Percentiles rank a stretch among this genome's conserved stretches.
These are phyloP conservation scores for Malus sylvestris DNA, from an alignment of 306 rosid species.

Conservation along the genomic window DNA sequence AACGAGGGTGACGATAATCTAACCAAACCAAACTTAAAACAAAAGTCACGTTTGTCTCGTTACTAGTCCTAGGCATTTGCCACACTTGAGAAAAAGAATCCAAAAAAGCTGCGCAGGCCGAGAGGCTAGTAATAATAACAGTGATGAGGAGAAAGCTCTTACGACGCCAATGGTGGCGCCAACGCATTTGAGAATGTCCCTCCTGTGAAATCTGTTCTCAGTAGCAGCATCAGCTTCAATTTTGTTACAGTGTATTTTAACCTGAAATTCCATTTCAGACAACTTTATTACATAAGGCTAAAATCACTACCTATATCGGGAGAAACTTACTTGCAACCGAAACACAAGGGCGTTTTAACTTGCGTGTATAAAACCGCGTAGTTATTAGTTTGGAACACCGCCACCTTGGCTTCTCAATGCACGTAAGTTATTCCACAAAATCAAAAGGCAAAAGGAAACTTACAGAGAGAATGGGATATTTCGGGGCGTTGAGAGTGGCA, in stretches of 20 bases:
- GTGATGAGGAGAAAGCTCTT: conserved; percentile 24
- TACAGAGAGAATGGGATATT: conserved; percentile 46
- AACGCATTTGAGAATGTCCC: conserved; percentile 53
- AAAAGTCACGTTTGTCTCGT: too few relatives aligned
- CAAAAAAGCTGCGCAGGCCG: too few relatives aligned
- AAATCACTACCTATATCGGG: not conserved
- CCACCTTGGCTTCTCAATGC: not conserved
- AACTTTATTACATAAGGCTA: not conserved
- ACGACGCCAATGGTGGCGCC: conserved; percentile 69
- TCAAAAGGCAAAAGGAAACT: conserved; percentile 9
- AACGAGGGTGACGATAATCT: too few relatives aligned
- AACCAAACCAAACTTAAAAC: too few relatives aligned
- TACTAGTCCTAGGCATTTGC: too few relatives aligned
- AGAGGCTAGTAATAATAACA: too few relatives aligned
- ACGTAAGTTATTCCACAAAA: not conserved
- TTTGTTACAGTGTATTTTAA: conserved; percentile 44
- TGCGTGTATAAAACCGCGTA: not conserved
- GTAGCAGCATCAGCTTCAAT: conserved; percentile 24
- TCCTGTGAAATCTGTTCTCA: conserved; percentile 35
- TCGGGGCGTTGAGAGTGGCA: conserved; percentile 28
- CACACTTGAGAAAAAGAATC: too few relatives aligned
- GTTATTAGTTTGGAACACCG: not conserved
- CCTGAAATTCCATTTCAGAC: conserved; percentile 33
- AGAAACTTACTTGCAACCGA: not conserved
- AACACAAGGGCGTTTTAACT: not conserved